A percentile compares a stretch with the other conserved stretches of the same genome.
phyloP scores from a whole-genome alignment of 2,329 filamentous ascomycete genomes.

The Colletotrichum noveboracense region DNA sequence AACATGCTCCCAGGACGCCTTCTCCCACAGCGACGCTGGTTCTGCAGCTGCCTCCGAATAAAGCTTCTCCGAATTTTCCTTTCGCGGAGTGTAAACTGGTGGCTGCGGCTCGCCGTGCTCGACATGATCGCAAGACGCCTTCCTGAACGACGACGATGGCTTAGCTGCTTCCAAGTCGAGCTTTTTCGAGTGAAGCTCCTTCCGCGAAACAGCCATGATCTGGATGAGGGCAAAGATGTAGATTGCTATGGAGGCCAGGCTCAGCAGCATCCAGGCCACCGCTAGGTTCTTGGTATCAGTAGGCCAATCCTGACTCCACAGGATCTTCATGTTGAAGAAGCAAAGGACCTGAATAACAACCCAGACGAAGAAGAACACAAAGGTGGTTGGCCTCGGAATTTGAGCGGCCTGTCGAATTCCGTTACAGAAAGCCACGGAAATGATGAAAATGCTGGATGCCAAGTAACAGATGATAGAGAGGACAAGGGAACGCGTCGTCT shows the following conservation, averaged over 20 bases:
- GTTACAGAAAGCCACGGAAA: neutral
- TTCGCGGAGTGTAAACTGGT: neutral
- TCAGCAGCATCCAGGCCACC: neutral
- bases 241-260: neutral
- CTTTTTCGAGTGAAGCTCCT: neutral
- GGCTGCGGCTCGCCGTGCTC: neutral
- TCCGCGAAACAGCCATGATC: neutral
- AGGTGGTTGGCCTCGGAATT: neutral
- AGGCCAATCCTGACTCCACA: neutral
- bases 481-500: neutral
- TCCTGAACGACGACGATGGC: neutral
- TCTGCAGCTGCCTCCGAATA: neutral
- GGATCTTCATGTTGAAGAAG: neutral
- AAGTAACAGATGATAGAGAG: neutral
- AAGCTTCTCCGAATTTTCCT: neutral
- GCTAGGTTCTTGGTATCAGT: neutral
- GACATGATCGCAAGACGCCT: neutral
- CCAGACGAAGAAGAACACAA: neutral
- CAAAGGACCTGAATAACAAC: neutral
- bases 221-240: neutral
- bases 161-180: neutral
- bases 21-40: neutral
- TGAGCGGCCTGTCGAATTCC: neutral
- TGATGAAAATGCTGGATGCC: neutral
- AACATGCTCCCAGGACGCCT: neutral